Base-by-base conservation (phyloP, 1,139 yeast species). In the Taphrina wiesneri region DNA sequence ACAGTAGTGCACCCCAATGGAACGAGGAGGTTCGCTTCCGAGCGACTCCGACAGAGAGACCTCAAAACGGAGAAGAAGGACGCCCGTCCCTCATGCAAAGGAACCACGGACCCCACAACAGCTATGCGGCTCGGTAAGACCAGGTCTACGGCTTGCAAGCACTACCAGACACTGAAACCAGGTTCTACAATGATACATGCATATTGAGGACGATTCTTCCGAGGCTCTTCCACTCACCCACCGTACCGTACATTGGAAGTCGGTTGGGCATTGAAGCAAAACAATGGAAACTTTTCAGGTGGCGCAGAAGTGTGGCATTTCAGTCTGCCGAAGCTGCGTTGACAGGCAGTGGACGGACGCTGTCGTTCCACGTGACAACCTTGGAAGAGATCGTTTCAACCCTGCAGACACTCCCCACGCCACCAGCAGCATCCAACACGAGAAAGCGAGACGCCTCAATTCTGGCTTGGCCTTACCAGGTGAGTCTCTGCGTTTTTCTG, bases 271-370 rank as follows among this genome's bases (percentile, higher is more conserved):
- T 7, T 13, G 19, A 3, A 2, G 43, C 43, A n/a, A 39, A 41
- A 45, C 49, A 45, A 45, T 45, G 49, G 49, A 45, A 45, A 45
- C 49, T 45, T 45, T 39, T 21, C n/a, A 7, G 11, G 49, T 45
- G 49, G 49, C 49, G 49, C 28, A 3, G 13, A 6, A 9, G 19
- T 6, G 43, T 19, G 43, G 17, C 19, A 32, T 39, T 13, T n/a
- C 2, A 15, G 43, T n/a, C 43, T 39, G 19, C 19, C 43, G 6
- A 30, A 30, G 34, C 34, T 30, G 34, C 34, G 34, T 30, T 30
- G 34, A 30, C 34, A 30, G 34, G 34, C 34, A 30, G n/a, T n/a
- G n/a, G n/a, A n/a, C n/a, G n/a, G n/a, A n/a, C n/a, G n/a, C n/a
- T n/a, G n/a, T n/a, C n/a, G n/a, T n/a, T n/a, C n/a, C n/a, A 30